phyloP scores from a whole-genome alignment of 2,329 filamentous ascomycete species.

The Mycosphaerelloides madeirae region DNA sequence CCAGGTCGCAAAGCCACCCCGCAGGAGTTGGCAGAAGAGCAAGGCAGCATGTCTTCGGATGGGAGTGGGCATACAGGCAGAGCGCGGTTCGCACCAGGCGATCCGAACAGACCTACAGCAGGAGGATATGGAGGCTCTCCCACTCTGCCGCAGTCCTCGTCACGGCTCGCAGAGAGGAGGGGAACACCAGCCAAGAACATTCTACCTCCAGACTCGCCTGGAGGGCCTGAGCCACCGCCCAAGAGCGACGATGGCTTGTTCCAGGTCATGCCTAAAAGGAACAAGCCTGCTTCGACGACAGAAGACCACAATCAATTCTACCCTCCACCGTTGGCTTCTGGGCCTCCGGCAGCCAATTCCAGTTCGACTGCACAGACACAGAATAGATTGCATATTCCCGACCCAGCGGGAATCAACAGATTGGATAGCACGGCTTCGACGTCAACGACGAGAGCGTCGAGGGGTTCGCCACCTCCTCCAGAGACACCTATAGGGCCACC shows the following conservation, averaged over 20 bases:
- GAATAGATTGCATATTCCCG: slow-evolving; percentile 47
- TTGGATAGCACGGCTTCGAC: slow-evolving; percentile 82
- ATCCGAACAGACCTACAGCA: slow-evolving; percentile 46
- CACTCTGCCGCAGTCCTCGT: slow-evolving; percentile 26
- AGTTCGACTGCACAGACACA: slow-evolving; percentile 11
- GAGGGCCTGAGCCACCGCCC: slow-evolving; percentile 64
- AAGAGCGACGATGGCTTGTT: slow-evolving; percentile 65
- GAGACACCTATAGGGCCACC: slow-evolving; percentile 70
- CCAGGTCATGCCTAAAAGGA: slow-evolving; percentile 41
- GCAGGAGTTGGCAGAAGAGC: slow-evolving; percentile 26
- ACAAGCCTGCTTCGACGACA: slow-evolving; percentile 5
- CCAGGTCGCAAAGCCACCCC: slow-evolving; percentile 25
- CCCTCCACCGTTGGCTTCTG: slow-evolving; percentile 45
- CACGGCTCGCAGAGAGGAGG: slow-evolving; percentile 70
- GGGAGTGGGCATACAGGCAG: slow-evolving; percentile 27
- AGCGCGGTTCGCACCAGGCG: slow-evolving; percentile 43
- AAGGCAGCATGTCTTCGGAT: slow-evolving; percentile 30
- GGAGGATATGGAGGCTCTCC: slow-evolving; percentile 41
- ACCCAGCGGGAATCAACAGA: slow-evolving; percentile 53
- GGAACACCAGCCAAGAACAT: slow-evolving; percentile 72
- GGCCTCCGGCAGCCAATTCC: slow-evolving; percentile 18
- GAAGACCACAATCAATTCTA: slow-evolving; percentile 50
- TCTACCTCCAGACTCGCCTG: slow-evolving; percentile 75
- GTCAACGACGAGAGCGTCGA: slow-evolving; percentile 84
- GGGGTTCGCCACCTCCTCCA: slow-evolving; percentile 89